Evolutionary conservation across 208 protist species (phyloP), one percentile per base, ranked within the genome.

Genomic region (Naegleria gruberi): DNA sequence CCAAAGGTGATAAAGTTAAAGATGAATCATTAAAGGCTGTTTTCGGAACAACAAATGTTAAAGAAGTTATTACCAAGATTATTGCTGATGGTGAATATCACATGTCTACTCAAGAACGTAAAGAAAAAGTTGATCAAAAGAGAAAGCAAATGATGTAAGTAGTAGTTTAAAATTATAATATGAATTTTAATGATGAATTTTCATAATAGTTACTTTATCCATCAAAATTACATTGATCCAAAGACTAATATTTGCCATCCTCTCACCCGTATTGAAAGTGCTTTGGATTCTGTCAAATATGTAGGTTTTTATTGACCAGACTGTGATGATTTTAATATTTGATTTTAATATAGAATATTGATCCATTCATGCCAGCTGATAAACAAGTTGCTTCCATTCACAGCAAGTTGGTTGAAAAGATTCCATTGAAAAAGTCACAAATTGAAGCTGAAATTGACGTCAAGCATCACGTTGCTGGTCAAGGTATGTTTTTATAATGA

Each of bases 191-290:
- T n/a, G 55, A n/a, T 74, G 55, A 74, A 30, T 6, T 17, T 74
- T 74, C 23, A 74, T 73, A 15, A 77, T 77, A 77, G 65, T 37
- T 26, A 87, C 17, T 90, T 40, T 51, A 44, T 90, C 30, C 88
- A 90, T 43, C 57, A 90, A 43, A 44, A 74, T 44, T 90, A 90
- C 10, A 86, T 44, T 42, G 88, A 90, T 90, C 88, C 88, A 26
- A 34, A 44, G 5, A 90, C 88, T 45, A 90, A 90, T 34, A 43
- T 43, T 7, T n/a, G 40, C 30, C 88, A 90, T 42, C 88, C 88
- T 7, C 3, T 90, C 8, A 84, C 82, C 26, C 0, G 88, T 23
- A 44, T 90, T 30, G 88, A 90, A 42, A 37, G 7, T 42, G 88
- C 51, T 34, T 44, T 90, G 6, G 65, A 77, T 77, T 77, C 65